These are phyloP conservation scores for Periconia sp. DNA, from an alignment of 2,329 filamentous ascomycete species.

Conservation along the genomic window DNA sequence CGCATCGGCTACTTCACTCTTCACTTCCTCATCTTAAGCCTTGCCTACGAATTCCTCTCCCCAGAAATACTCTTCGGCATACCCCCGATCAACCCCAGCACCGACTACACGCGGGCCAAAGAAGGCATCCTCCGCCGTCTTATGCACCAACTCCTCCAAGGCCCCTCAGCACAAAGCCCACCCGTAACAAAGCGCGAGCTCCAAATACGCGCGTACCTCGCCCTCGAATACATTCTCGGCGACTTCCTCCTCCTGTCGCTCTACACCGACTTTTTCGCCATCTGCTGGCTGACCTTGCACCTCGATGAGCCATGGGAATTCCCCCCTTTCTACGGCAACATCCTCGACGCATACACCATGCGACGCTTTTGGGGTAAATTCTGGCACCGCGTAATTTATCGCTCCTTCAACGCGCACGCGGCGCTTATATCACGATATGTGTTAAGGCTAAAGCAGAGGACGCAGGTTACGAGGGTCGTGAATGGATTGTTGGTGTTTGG, in stretches of 20 bases:
- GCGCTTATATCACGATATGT: neutral
- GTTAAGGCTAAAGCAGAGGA: constrained; percentile 2
- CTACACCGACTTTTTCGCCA: constrained; percentile 8
- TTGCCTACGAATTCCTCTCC: constrained; percentile 1
- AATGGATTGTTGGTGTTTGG: constrained; percentile 8
- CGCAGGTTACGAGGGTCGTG: neutral
- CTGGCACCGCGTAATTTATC: constrained; percentile 9
- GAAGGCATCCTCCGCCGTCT: constrained; percentile 6
- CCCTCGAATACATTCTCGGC: constrained; percentile 1
- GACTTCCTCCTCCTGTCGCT: constrained; percentile 5
- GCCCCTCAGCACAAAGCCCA: neutral
- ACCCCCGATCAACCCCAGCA: neutral
- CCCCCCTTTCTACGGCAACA: constrained; percentile 8
- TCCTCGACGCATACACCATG: constrained; percentile 4
- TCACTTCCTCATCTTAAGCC: constrained; percentile 1
- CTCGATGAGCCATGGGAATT: constrained; percentile 9
- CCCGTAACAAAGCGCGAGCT: constrained; percentile 5
- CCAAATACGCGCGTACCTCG: constrained; percentile 2
- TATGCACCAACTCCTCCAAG: neutral
- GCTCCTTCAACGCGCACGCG: constrained; percentile 8
- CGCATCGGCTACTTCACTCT: constrained; percentile 1
- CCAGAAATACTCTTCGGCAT: neutral
- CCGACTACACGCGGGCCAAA: constrained; percentile 5
- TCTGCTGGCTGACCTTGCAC: constrained; percentile 3
- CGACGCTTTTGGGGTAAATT: constrained; percentile 9